Conservation (phyloP, 352 stramenopile species). For the Pythium diclinum region DNA sequence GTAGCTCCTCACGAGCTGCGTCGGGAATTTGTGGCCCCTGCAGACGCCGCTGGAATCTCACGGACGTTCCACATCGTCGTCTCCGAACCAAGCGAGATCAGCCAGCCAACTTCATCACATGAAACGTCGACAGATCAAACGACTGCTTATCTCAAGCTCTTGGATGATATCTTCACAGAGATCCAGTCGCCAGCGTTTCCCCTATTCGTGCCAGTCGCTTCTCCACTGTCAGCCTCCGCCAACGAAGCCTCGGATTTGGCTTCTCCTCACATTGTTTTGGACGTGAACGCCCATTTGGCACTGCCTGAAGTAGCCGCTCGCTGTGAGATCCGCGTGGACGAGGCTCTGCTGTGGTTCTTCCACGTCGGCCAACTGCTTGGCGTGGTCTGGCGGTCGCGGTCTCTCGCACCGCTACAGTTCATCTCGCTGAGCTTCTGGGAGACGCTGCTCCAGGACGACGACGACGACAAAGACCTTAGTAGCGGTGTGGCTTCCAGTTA, state of each 20-base stretch:
- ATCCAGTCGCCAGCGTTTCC: conserved; percentile 61
- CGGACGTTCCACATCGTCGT: conserved; percentile 44
- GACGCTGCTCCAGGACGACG: conserved; percentile 6
- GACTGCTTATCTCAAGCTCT: conserved; percentile 45
- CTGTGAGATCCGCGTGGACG: conserved; percentile 5
- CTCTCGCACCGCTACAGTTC: conserved; percentile 52
- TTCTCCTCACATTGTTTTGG: conserved; percentile 19
- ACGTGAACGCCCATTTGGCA: conserved; percentile 52
- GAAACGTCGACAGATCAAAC: conserved; percentile 21
- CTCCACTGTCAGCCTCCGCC: neutral
- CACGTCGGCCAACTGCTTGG: conserved; percentile 55
- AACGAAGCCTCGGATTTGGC: neutral
- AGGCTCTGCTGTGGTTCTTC: conserved; percentile 54
- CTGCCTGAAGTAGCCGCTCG: conserved; percentile 11
- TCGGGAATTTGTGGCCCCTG: conserved; percentile 8
- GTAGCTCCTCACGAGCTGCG: neutral
- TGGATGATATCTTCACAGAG: conserved; percentile 44
- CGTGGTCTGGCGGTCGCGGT: conserved; percentile 52
- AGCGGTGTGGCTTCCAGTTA: neutral
- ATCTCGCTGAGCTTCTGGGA: conserved; percentile 45
- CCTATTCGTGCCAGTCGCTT: conserved; percentile 39
- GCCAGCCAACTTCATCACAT: neutral
- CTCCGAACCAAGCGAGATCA: neutral
- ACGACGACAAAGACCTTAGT: neutral
- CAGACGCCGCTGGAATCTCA: conserved; percentile 37